A percentile compares a stretch with the other conserved stretches of the same genome.
Evolutionary conservation across 148 eudicot species (phyloP).

Genomic region (Camellia japonica): DNA sequence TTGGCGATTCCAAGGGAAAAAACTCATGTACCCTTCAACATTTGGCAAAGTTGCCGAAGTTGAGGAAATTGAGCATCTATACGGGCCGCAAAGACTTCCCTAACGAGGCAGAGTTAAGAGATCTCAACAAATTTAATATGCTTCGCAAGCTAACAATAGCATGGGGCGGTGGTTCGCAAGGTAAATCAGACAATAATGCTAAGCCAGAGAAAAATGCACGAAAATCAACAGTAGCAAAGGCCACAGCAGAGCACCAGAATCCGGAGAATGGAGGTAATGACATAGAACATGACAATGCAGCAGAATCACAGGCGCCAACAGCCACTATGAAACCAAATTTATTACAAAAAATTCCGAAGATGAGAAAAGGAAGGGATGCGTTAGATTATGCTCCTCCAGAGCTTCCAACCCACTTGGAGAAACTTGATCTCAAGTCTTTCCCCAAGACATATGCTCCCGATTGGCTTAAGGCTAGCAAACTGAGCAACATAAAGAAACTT

Average conservation of each 20-base stretch:
- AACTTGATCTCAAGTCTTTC: conserved; percentile 33
- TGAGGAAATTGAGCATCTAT: conserved; percentile 32
- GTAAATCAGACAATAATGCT: background rate
- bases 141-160: conserved; percentile 25
- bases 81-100: conserved; percentile 21
- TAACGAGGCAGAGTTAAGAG: background rate
- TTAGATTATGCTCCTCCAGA: background rate
- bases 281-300: background rate
- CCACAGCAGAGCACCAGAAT: background rate
- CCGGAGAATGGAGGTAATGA: background rate
- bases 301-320: background rate
- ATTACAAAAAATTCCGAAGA: background rate
- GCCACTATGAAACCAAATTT: background rate
- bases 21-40: conserved; percentile 26
- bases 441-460: conserved; percentile 13
- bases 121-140: background rate
- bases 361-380: background rate
- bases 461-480: conserved; percentile 18
- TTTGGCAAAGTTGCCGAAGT: conserved; percentile 18
- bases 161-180: conserved; percentile 20
- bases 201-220: background rate
- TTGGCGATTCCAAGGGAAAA: conserved; percentile 1
- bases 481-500: conserved; percentile 26
- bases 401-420: conserved; percentile 21
- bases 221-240: background rate